phyloP scores from a whole-genome alignment of 495 filamentous ascomycete species.

The Trichoderma gamsii region DNA sequence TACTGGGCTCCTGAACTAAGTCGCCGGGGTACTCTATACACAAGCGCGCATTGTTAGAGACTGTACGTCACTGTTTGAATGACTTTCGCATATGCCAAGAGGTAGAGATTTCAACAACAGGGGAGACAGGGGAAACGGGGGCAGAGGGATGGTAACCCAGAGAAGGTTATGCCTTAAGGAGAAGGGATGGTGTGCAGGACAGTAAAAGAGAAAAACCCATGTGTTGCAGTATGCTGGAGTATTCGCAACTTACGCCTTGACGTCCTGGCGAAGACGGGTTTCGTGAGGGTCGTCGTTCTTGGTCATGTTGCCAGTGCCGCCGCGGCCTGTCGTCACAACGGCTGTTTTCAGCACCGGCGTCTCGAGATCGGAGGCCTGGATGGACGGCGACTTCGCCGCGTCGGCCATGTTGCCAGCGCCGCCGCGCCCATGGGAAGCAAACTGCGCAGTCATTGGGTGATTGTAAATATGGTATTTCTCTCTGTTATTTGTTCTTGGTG shows the following conservation, averaged over 20 bases:
- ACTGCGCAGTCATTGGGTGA: constrained; percentile 26
- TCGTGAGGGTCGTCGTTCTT: constrained; percentile 57
- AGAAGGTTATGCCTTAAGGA: not conserved
- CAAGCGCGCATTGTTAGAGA: not conserved
- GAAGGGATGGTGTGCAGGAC: no score
- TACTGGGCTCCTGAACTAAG: constrained; percentile 35
- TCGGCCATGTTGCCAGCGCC: constrained; percentile 71
- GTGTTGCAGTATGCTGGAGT: no score
- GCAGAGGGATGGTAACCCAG: not conserved
- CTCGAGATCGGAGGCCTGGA: constrained; percentile 55
- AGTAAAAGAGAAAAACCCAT: no score
- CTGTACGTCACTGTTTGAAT: not conserved
- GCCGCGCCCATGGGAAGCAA: constrained; percentile 46
- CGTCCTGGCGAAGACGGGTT: constrained; percentile 76
- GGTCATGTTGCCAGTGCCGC: constrained; percentile 66
- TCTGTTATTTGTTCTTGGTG: not conserved
- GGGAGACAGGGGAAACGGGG: not conserved
- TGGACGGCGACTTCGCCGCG: constrained; percentile 41
- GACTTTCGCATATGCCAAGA: not conserved
- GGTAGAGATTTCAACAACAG: no score
- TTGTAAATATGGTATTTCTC: not conserved
- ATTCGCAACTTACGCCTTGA: constrained; percentile 46
- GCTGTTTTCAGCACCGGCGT: constrained; percentile 79
- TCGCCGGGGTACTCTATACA: constrained; percentile 33
- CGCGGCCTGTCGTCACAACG: constrained; percentile 72